Evolutionary conservation across 352 stramenopile species (phyloP), one percentile per base, ranked within the genome.

Genomic region (Globisporangium rhizosaccharum): DNA sequence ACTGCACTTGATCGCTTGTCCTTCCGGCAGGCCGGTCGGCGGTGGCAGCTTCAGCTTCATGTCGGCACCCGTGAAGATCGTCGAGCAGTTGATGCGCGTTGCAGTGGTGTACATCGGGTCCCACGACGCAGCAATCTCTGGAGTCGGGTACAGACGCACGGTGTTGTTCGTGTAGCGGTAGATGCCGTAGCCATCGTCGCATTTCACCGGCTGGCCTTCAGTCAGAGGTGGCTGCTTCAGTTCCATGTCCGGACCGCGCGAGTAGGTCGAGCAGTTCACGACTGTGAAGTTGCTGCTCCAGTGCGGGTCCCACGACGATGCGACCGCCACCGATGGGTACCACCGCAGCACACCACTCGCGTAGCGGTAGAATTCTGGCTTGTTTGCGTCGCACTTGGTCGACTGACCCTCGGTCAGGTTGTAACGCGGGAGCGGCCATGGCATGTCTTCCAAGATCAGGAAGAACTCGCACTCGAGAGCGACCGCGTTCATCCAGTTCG

Each of bases 281-380:
- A 62, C 33, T 6, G 53, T 46, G 11, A 42, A 49, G 14, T 59
- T 65, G 4, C 9, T 65, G 4, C 9, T 23, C 56, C 56, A 74
- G 41, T 63, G 53, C 23, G 36, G 15, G 41, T 74, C 63, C 67
- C 67, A 74, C 20, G 67, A 74, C 25, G 42, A 15, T 6, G 67
- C 67, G 14, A 73, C 50, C 12, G 20, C 28, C 17, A 53, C 30
- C 3, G 42, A 64, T 33, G 63, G 63, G 41, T 73, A 73, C 59
- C 61, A 58, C 14, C 63, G 59, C 30, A 46, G 44, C 53, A 62
- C 18, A 2, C 63, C 63, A 20, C 51, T 59, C 5, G 50, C 48
- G 17, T 61, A 67, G n/a, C 67, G 59, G 45, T 60, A 73, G 2
- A 68, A 51, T 10, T 56, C 58, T 2, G 53, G 14, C 9, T 52